phyloP scores from a whole-genome alignment of 495 filamentous ascomycete species.

The Neurospora sp. region DNA sequence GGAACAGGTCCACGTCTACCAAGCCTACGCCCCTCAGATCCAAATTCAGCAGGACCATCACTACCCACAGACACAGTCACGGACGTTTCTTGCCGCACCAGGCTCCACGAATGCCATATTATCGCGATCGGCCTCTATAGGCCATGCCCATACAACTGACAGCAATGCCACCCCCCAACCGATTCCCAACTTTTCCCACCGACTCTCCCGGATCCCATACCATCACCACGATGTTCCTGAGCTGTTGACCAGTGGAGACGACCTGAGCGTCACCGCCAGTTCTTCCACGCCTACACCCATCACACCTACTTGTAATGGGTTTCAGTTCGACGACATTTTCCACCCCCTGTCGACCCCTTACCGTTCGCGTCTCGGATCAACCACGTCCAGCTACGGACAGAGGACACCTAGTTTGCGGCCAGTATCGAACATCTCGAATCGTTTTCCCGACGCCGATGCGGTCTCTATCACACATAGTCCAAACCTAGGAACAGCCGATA shows the following conservation, averaged over 20 bases:
- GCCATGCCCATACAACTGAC: background rate
- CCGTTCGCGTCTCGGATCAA: background rate
- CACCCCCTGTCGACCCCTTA: background rate
- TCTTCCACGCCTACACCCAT: background rate
- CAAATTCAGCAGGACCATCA: background rate
- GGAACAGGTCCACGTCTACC: background rate
- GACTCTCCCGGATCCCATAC: background rate
- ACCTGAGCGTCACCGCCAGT: background rate
- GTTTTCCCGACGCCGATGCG: background rate
- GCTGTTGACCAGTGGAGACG: background rate
- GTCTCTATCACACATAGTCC: background rate
- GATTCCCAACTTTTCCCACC: background rate
- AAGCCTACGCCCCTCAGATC: background rate
- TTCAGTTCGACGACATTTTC: background rate
- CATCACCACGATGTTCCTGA: background rate
- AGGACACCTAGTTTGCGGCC: background rate
- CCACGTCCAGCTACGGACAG: background rate
- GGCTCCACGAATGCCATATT: background rate
- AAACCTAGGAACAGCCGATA: background rate
- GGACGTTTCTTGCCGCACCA: background rate
- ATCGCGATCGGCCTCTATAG: background rate
- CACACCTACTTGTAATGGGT: background rate
- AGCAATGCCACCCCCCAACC: background rate
- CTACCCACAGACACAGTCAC: background rate
- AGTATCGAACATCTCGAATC: background rate